These are phyloP conservation scores for Eragrostis curvula DNA, from an alignment of 176 grass and related monocot genomes.

Conservation along the genomic window DNA sequence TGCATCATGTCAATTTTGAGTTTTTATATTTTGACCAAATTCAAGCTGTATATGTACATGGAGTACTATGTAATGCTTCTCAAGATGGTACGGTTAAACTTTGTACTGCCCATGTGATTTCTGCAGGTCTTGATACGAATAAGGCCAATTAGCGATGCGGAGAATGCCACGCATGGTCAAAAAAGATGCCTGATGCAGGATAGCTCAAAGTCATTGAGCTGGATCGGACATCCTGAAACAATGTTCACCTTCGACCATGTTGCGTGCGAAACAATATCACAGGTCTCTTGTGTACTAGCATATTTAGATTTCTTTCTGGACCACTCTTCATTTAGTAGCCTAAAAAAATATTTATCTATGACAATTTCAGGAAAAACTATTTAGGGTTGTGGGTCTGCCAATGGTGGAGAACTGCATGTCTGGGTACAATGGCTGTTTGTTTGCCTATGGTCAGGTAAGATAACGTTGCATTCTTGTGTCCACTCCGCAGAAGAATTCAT, in stretches of 20 bases:
- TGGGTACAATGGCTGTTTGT: constrained; percentile 96
- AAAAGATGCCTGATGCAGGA: constrained; percentile 83
- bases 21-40: background rate
- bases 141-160: constrained; percentile 64
- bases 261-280: constrained; percentile 83
- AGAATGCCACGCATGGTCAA: constrained; percentile 56
- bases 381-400: constrained; percentile 77
- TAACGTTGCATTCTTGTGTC: constrained; percentile 2
- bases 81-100: background rate
- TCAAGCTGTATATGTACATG: background rate
- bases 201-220: constrained; percentile 77
- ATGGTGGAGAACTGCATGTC: constrained; percentile 99
- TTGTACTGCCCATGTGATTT: background rate
- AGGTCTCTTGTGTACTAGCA: constrained; percentile 53
- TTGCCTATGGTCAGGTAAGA: constrained; percentile 93
- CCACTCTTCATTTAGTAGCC: constrained; percentile 1
- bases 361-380: constrained; percentile 72
- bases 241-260: constrained; percentile 92
- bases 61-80: background rate
- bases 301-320: constrained; percentile 20
- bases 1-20: background rate
- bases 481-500: background rate
- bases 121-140: constrained; percentile 72
- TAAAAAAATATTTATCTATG: constrained; percentile 28
- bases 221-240: constrained; percentile 76